These are phyloP conservation scores for Dictyostelium discoideum DNA, from an alignment of 78 protist genomes.

Conservation along the genomic window DNA sequence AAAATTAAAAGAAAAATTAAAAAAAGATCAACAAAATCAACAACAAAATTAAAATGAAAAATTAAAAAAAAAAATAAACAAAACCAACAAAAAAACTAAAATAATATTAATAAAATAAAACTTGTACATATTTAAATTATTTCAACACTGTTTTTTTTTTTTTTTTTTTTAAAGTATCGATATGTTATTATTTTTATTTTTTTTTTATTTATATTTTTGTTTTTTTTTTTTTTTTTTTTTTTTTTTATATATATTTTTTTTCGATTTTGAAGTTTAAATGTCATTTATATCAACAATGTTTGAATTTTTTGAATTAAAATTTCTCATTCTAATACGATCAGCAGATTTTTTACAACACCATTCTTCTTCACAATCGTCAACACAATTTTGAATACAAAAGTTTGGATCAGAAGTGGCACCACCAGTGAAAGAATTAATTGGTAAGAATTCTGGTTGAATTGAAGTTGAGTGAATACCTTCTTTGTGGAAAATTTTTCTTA, in stretches of 20 bases:
- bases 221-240: not conserved
- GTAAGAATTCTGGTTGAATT: slow-evolving; percentile 87
- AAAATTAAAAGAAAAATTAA: not conserved
- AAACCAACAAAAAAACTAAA: not conserved
- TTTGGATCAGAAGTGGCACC: not conserved
- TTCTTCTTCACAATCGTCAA: slow-evolving; percentile 59
- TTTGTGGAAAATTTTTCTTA: slow-evolving; percentile 75
- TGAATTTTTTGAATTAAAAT: not conserved
- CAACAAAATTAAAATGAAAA: not conserved
- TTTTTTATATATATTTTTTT: not conserved
- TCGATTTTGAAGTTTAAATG: not conserved
- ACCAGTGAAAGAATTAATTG: not conserved
- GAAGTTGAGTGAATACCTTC: slow-evolving; percentile 82
- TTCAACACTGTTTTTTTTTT: too few relatives aligned
- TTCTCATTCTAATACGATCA: slow-evolving; percentile 25
- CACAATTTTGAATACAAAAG: slow-evolving; percentile 72
- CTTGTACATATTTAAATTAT: not conserved
- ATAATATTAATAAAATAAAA: not conserved
- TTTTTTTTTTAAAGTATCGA: too few relatives aligned
- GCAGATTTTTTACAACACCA: slow-evolving; percentile 80
- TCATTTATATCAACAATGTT: not conserved
- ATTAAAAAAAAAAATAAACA: not conserved
- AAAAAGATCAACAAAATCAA: not conserved
- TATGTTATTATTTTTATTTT: not conserved
- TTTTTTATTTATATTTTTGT: not conserved